A percentile compares a stretch with the other conserved stretches of the same genome.
These are phyloP conservation scores for Erucastrum elatum DNA, from an alignment of 345 rosid genomes.

Conservation along the genomic window DNA sequence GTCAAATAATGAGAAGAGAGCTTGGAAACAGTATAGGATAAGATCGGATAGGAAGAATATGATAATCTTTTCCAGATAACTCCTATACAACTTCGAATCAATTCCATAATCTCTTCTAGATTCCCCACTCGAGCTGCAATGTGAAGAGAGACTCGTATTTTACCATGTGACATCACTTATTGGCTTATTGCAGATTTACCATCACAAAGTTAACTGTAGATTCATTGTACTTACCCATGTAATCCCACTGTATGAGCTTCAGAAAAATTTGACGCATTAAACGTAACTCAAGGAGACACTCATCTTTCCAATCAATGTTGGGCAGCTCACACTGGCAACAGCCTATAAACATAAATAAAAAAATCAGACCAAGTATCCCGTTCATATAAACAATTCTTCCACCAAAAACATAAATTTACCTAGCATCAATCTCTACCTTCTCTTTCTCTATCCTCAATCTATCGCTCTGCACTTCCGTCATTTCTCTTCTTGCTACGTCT, in stretches of 20 bases:
- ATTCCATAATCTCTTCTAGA: background rate
- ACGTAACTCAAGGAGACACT: background rate
- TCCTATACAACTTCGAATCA: no score
- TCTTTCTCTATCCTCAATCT: constrained; percentile 64
- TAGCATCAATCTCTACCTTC: constrained; percentile 58
- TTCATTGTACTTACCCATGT: background rate
- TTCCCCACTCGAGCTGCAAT: background rate
- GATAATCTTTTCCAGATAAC: no score
- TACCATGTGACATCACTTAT: background rate
- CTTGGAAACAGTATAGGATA: no score
- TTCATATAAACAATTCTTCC: background rate
- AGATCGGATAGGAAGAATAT: no score
- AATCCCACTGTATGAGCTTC: background rate
- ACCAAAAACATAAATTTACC: constrained; percentile 5
- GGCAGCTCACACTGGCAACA: background rate
- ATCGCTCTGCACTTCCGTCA: constrained; percentile 77
- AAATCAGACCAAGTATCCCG: no score
- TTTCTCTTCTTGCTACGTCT: constrained; percentile 80
- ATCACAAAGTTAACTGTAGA: background rate
- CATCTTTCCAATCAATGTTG: background rate
- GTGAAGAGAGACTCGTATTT: background rate
- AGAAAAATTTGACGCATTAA: background rate
- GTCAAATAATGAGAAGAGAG: no score
- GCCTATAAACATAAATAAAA: no score
- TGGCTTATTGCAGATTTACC: background rate